Evolutionary conservation across 2,329 filamentous ascomycete genomes (phyloP).

Genomic region (Ophiostoma triangulosporum): DNA sequence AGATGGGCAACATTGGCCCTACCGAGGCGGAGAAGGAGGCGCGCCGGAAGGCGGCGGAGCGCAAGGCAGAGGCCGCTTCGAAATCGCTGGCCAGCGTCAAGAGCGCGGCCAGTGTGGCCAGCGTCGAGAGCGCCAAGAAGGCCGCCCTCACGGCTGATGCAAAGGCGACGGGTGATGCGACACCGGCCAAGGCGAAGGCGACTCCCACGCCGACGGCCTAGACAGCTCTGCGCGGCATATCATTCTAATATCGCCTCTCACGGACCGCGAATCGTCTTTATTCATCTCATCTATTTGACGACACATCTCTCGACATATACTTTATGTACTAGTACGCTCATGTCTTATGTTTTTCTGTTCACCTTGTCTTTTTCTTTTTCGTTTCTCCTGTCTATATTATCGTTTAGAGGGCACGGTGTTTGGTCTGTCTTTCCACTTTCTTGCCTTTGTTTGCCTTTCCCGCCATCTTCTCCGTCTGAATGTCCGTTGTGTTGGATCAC

Average conservation of each 20-base stretch:
- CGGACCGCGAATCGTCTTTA: not conserved
- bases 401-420: slow-evolving; percentile 1
- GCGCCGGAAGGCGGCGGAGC: not conserved
- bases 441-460: not conserved
- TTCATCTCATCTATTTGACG: not conserved
- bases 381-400: not conserved
- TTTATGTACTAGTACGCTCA: slow-evolving; percentile 7
- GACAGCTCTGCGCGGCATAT: not conserved
- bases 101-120: not conserved
- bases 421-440: not conserved
- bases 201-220: not conserved
- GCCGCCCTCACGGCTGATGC: not conserved
- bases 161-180: not conserved
- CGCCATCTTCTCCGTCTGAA: not conserved
- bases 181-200: not conserved
- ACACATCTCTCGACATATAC: not conserved
- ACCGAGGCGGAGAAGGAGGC: slow-evolving; percentile 1
- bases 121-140: not conserved
- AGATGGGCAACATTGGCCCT: slow-evolving; percentile 16
- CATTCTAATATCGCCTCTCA: not conserved
- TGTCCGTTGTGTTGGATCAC: not conserved
- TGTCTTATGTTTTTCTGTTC: not conserved
- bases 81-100: slow-evolving; percentile 4
- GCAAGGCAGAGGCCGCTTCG: not conserved
- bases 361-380: not conserved